These are phyloP conservation scores for Setaria viridis DNA, from an alignment of 202 grass and related monocot genomes.

Conservation along the genomic window DNA sequence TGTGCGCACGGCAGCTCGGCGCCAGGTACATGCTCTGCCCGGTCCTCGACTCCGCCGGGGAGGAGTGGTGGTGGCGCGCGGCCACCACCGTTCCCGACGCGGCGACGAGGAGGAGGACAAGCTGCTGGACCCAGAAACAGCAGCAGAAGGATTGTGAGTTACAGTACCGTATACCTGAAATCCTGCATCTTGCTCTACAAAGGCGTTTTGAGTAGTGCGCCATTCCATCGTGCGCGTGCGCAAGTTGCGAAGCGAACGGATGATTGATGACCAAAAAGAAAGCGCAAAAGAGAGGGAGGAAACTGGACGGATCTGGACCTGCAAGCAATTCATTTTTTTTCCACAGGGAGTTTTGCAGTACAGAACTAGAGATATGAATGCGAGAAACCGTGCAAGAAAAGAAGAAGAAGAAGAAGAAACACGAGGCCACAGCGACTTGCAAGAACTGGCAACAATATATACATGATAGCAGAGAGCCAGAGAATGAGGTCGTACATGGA, in stretches of 20 bases:
- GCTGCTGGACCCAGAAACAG: background rate
- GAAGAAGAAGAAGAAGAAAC: background rate
- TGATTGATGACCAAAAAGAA: too few species aligned
- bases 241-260: background rate
- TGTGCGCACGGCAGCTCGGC: conserved; percentile 66
- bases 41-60: background rate
- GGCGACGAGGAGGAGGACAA: conserved; percentile 39
- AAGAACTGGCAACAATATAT: background rate
- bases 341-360: background rate
- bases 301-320: background rate
- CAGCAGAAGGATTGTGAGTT: background rate
- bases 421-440: too few species aligned
- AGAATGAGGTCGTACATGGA: conserved; percentile 14
- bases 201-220: background rate
- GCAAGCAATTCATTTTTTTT: background rate
- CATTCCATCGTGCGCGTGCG: conserved; percentile 2
- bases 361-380: background rate
- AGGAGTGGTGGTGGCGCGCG: background rate
- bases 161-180: background rate
- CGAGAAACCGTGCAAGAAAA: background rate
- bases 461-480: too few species aligned
- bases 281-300: background rate
- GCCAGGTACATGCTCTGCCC: conserved; percentile 62
- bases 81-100: background rate
- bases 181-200: background rate